Conservation (phyloP, 2,329 filamentous ascomycete genomes). For the Paramyrothecium roridum region DNA sequence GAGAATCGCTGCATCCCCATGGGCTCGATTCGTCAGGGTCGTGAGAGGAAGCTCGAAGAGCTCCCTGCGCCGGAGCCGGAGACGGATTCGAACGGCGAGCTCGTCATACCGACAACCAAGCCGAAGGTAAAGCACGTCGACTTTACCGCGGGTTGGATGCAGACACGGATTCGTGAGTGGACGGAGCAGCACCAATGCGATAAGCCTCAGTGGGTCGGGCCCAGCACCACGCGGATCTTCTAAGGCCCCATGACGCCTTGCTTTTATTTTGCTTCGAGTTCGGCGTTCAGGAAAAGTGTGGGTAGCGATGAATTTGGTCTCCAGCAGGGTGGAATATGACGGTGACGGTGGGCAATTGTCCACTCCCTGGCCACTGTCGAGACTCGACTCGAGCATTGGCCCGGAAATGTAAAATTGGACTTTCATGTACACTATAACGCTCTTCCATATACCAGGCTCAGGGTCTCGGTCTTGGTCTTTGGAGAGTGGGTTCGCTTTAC, state of each 20-base stretch:
- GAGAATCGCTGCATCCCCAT: conserved; percentile 23
- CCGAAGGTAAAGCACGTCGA: conserved; percentile 20
- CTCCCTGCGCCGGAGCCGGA: conserved; percentile 16
- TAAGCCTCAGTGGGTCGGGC: conserved; percentile 27
- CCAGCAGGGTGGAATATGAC: neutral
- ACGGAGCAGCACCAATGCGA: conserved; percentile 18
- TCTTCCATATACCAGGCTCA: too few species aligned
- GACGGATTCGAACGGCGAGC: conserved; percentile 17
- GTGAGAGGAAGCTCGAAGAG: conserved; percentile 16
- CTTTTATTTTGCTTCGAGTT: neutral
- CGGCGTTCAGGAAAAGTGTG: neutral
- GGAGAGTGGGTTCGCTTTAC: too few species aligned
- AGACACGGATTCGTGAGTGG: conserved; percentile 20
- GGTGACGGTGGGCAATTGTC: too few species aligned
- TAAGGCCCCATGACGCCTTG: conserved; percentile 5
- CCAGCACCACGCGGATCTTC: conserved; percentile 24
- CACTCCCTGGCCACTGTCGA: too few species aligned
- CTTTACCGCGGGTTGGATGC: conserved; percentile 25
- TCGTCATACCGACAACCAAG: conserved; percentile 13
- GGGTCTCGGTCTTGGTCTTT: too few species aligned
- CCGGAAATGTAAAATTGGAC: too few species aligned
- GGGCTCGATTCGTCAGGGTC: conserved; percentile 22
- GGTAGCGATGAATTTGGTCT: neutral
- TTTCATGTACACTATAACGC: too few species aligned
- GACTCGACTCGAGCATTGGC: too few species aligned